Base-by-base conservation (phyloP, 2,329 filamentous ascomycete genomes). In the Dactylellina parvicollis region DNA sequence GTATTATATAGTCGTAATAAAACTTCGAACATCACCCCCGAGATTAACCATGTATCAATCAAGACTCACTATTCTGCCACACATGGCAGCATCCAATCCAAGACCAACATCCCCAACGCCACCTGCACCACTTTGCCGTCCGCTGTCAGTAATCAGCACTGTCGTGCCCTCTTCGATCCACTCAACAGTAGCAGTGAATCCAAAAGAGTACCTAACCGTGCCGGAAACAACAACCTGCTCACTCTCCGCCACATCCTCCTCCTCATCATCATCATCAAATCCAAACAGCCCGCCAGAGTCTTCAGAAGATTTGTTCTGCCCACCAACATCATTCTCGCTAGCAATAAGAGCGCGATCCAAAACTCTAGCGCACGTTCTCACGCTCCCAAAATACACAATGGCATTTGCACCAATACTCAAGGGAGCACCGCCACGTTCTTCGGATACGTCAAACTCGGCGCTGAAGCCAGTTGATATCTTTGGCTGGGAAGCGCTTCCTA, bases 361-460 rank as follows among this genome's bases (percentile, higher is more conserved):
- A 90, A 98, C 87, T 71, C 90, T 89, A 0, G 92, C 93, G 0
- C 90, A 88, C 0, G 92, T 90, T 7, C 94, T 86, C 12, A 98
- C 89, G 78, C 92, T 97, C 16, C 92, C 92, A 40, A 93, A 87
- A 78, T 97, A 98, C 0, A 94, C 86, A 28, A 96, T 92, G 3
- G 93, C 88, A 32, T 89, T 83, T 40, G 86, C 89, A 0, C 91
- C 90, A 0, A 88, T 82, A 0, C 86, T 84, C 4, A 97, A 83
- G 0, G 86, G 83, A 18, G 59, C 26, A n/a, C 64, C 57, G 26
- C 74, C 74, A 16, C 69, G 75, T 20, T 75, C 74, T 52, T 89
- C 86, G 0, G 84, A 80, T 3, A 89, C 85, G 0, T 85, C 82
- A 78, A 97, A 96, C 0, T 85, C 84, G 0, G 92, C 92, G 0